Evolutionary conservation across 2,329 filamentous ascomycete species (phyloP).

Genomic region (Botrytis sinoallii): DNA sequence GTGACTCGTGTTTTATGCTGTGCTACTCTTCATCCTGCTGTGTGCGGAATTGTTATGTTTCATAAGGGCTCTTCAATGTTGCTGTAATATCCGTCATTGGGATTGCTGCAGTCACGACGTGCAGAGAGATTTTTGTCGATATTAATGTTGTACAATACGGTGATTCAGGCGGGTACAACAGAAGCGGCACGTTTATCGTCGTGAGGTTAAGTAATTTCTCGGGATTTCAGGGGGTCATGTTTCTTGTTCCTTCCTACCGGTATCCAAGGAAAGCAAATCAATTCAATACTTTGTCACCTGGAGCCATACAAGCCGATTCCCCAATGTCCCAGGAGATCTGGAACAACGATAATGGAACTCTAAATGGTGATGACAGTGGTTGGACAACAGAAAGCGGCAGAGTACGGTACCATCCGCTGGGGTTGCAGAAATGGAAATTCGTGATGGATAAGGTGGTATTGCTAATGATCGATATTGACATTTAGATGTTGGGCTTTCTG

Average conservation of each 20-base stretch:
- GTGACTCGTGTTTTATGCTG: conserved; percentile 14
- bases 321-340: conserved; percentile 1
- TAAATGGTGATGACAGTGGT: background rate
- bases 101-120: background rate
- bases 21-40: background rate
- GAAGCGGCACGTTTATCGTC: conserved; percentile 15
- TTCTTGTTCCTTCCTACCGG: conserved; percentile 9
- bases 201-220: conserved; percentile 10
- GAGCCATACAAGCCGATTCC: conserved; percentile 3
- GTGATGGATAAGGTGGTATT: background rate
- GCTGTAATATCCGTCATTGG: background rate
- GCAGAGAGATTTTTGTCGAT: background rate
- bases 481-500: background rate
- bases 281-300: background rate
- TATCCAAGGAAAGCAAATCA: conserved; percentile 15
- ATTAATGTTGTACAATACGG: background rate
- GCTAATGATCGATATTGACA: background rate
- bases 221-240: conserved; percentile 10
- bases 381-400: conserved; percentile 9
- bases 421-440: background rate
- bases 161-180: background rate
- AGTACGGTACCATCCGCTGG: background rate
- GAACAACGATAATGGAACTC: conserved; percentile 2
- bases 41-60: background rate
- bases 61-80: background rate